Base-by-base conservation (phyloP, 495 filamentous ascomycete species). In the Xylaria venustula region DNA sequence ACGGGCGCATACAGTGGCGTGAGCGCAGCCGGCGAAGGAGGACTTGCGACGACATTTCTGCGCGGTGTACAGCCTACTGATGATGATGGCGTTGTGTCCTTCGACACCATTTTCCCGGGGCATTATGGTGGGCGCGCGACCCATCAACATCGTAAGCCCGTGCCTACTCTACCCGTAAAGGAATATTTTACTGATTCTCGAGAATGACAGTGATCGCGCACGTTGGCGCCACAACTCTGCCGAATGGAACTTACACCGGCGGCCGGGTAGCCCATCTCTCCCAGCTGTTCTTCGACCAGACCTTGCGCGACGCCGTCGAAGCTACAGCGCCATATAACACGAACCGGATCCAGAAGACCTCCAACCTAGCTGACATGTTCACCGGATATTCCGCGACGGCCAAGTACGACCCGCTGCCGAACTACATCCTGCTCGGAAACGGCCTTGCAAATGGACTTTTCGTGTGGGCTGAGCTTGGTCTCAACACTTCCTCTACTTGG, bases 111-210 rank as follows among this genome's bases (percentile, higher is more conserved):
- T 60, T 85, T 86, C 74, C 83, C 84, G 0, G 84, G 85, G 22
- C 81, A 85, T 70, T 88, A 87, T 64, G 67, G 75, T 1, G 83
- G 82, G 1, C 81, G 85, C n/a, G 79, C 84, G 3, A 83, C 75
- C 3, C 85, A 87, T 69, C 79, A 81, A 41, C 85, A 87, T 62
- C 64, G n/a, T n/a, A n/a, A n/a, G n/a, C n/a, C n/a, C n/a, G n/a
- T n/a, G n/a, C n/a, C n/a, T n/a, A n/a, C n/a, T n/a, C n/a, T n/a
- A n/a, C n/a, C n/a, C n/a, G n/a, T n/a, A n/a, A n/a, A n/a, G n/a
- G n/a, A n/a, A n/a, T n/a, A n/a, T n/a, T n/a, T n/a, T n/a, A n/a
- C n/a, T n/a, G n/a, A n/a, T n/a, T n/a, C n/a, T n/a, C n/a, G n/a
- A n/a, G n/a, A n/a, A n/a, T n/a, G n/a, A n/a, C n/a, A n/a, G n/a